A percentile compares a stretch with the other conserved stretches of the same genome.
Conservation (phyloP, 2,329 filamentous ascomycete species). For the Colletotrichum scovillei region DNA sequence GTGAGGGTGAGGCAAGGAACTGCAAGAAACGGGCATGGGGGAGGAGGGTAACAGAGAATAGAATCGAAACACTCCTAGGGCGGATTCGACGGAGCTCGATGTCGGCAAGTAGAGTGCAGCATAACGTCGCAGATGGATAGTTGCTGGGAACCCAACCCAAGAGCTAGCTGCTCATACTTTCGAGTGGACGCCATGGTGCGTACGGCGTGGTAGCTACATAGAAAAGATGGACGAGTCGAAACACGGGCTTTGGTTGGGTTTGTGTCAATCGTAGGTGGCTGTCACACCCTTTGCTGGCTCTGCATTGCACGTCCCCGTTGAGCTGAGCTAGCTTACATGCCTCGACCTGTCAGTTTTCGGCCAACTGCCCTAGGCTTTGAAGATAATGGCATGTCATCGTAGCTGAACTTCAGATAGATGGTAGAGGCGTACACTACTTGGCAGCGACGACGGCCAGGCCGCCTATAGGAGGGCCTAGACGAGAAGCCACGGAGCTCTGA, state of each 20-base stretch:
- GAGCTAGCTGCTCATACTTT: neutral
- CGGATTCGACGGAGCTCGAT: neutral
- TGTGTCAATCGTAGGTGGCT: neutral
- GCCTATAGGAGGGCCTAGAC: neutral
- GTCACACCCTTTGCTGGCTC: neutral
- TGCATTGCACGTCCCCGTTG: slow-evolving; percentile 7
- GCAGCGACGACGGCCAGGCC: neutral
- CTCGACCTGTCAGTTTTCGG: slow-evolving; percentile 3
- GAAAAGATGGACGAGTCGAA: too few relatives aligned
- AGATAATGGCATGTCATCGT: neutral
- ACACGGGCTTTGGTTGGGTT: neutral
- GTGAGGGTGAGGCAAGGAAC: neutral
- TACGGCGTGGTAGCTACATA: too few relatives aligned
- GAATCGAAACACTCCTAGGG: neutral
- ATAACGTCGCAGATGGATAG: neutral
- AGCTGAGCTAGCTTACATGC: neutral
- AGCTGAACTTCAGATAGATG: neutral
- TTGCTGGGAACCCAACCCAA: neutral
- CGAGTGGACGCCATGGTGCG: too few relatives aligned
- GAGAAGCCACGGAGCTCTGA: neutral
- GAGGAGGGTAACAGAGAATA: neutral
- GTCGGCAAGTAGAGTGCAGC: neutral
- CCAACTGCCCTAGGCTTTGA: neutral
- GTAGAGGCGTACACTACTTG: neutral
- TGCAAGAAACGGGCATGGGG: neutral